Conservation (phyloP, 768 basidiomycete genomes). For the Auriculariales sp. region DNA sequence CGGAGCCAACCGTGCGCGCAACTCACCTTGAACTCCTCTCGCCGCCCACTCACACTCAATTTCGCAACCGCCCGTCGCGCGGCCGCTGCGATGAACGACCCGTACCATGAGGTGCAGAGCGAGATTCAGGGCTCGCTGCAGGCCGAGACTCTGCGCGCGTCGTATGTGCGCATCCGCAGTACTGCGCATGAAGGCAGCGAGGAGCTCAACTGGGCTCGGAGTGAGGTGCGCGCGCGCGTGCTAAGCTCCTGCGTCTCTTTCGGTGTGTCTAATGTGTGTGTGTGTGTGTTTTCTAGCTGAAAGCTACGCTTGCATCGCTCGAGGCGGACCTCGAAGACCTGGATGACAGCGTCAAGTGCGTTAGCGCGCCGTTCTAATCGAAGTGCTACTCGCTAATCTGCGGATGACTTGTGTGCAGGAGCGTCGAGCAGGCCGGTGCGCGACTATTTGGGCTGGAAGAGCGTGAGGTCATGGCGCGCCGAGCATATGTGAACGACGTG, state of each 20-base stretch:
- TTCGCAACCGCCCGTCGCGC: not conserved
- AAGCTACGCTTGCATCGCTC: constrained; percentile 58
- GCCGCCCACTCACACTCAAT: not conserved
- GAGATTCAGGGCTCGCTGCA: constrained; percentile 70
- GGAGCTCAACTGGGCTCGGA: constrained; percentile 64
- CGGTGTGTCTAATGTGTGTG: not conserved
- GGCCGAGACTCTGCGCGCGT: constrained; percentile 55
- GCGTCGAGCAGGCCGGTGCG: constrained; percentile 76
- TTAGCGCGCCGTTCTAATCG: not conserved
- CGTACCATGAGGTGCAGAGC: constrained; percentile 74
- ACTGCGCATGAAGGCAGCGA: constrained; percentile 64
- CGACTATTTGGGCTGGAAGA: constrained; percentile 74
- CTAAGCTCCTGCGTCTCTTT: constrained; percentile 4
- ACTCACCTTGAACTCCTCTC: too few species aligned
- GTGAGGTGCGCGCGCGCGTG: constrained; percentile 36
- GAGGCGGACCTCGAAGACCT: constrained; percentile 85
- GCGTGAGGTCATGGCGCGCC: constrained; percentile 56
- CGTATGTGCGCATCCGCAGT: constrained; percentile 64
- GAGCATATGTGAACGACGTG: constrained; percentile 63
- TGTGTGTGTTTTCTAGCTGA: constrained; percentile 36
- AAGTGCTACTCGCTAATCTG: not conserved
- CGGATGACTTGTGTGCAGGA: constrained; percentile 27
- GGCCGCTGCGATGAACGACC: constrained; percentile 28
- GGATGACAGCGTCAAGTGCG: constrained; percentile 85
- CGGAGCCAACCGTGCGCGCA: too few species aligned